Base-by-base conservation (phyloP, 352 stramenopile species). In the Phytophthora idaei region DNA sequence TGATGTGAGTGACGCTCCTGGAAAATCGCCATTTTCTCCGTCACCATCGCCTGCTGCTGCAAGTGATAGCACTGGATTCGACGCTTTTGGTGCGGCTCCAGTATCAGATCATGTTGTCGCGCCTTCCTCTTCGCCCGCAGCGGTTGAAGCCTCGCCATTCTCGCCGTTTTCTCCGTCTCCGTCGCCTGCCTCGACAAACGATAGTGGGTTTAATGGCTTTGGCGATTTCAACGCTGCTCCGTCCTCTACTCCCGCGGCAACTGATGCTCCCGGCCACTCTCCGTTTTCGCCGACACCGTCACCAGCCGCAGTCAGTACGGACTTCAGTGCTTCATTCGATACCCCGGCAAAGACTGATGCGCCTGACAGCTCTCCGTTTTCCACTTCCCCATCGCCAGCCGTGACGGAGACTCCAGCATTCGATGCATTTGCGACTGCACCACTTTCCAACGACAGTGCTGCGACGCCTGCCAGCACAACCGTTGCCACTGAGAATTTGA, bases 91-190 rank as follows among this genome's bases (percentile, higher is more conserved):
- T 6, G 32, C 49, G 3, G 29, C 54, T 39, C 25, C 60, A 27
- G 29, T 50, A 10, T 32, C 51, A 42, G 36, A 36, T 50, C 42
- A 52, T 44, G 53, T 31, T 8, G 28, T 37, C 36, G 53, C 27
- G 14, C 49, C 25, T 10, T 32, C 28, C 47, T 62, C 54, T 3
- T 56, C 57, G 32, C n/a, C 55, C 28, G 21, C 50, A 53, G 17
- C 52, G 48, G 57, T 15, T 21, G 44, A 62, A 5, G 28, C 15
- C 3, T 74, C 69, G 0, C 57, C 64, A 31, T 70, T 76, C 42
- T 69, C 63, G 10, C 65, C 64, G 11, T 74, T 71, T 63, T 67
- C 67, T 54, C 54, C 62, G 14, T 68, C 69, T 8, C 55, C 70
- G 10, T 70, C 66, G 3, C 55, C 65, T 17, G 65, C 60, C 53